Evolutionary conservation across 225 moss, liverwort and hornwort genomes (phyloP).

Genomic region (Marchantia polymorpha): DNA sequence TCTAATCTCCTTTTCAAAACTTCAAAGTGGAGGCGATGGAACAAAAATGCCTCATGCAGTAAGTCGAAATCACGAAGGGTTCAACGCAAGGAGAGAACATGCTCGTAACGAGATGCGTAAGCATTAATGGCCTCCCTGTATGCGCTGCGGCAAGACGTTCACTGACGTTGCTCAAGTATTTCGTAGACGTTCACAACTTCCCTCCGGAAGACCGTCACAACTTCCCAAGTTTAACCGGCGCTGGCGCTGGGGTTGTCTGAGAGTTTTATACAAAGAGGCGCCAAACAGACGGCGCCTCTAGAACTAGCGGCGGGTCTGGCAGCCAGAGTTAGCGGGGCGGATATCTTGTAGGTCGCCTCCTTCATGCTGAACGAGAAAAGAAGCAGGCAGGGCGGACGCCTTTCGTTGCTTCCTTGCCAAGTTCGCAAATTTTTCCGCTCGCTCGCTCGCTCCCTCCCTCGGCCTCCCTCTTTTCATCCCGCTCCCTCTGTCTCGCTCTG

Average conservation of each 20-base stretch:
- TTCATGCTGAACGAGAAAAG: not conserved
- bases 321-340: not conserved
- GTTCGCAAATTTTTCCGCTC: not conserved
- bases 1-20: too few relatives aligned
- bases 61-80: too few relatives aligned
- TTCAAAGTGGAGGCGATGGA: too few relatives aligned
- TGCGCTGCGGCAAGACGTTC: not conserved
- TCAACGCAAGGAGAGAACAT: too few relatives aligned
- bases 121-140: not conserved
- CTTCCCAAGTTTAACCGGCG: not conserved
- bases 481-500: not conserved
- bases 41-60: too few relatives aligned
- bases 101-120: too few relatives aligned
- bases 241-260: not conserved
- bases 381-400: not conserved
- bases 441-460: not conserved
- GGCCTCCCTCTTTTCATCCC: not conserved
- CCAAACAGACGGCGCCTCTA: not conserved
- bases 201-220: not conserved
- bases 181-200: not conserved
- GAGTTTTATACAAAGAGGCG: not conserved
- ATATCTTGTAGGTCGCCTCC: not conserved
- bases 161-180: not conserved
- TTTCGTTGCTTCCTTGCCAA: not conserved
- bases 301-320: not conserved